A percentile compares a stretch with the other conserved stretches of the same genome.
phyloP scores from a whole-genome alignment of 2,329 filamentous ascomycete species.

The Ampelomyces quisqualis region DNA sequence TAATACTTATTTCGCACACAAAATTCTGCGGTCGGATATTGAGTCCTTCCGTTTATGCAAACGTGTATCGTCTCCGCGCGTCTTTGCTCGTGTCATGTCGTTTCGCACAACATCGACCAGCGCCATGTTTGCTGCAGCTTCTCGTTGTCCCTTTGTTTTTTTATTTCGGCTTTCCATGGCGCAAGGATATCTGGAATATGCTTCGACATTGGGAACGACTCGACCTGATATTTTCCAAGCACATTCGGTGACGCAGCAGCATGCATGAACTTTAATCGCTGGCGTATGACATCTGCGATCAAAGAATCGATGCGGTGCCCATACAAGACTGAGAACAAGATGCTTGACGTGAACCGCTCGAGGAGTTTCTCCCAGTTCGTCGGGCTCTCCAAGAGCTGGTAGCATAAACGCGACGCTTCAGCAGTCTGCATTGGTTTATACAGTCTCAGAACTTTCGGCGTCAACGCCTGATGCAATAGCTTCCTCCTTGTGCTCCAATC shows the following conservation, averaged over 20 bases:
- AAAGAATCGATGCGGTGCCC: slow-evolving; percentile 54
- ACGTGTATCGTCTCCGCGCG: slow-evolving; percentile 33
- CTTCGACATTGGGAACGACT: slow-evolving; percentile 49
- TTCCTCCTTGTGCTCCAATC: slow-evolving; percentile 49
- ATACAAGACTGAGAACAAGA: slow-evolving; percentile 55
- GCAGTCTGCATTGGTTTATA: slow-evolving; percentile 55
- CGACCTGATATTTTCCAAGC: slow-evolving; percentile 49
- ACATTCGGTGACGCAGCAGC: slow-evolving; percentile 52
- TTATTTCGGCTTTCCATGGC: slow-evolving; percentile 52
- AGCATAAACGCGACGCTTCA: slow-evolving; percentile 50
- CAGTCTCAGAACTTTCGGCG: slow-evolving; percentile 45
- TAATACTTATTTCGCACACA: slow-evolving; percentile 35
- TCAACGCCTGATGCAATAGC: slow-evolving; percentile 46
- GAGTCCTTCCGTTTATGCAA: slow-evolving; percentile 46
- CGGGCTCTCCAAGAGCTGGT: slow-evolving; percentile 45
- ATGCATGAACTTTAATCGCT: slow-evolving; percentile 53
- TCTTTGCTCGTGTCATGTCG: slow-evolving; percentile 43
- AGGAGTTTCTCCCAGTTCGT: slow-evolving; percentile 50
- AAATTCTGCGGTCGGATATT: slow-evolving; percentile 44
- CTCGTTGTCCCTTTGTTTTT: slow-evolving; percentile 41
- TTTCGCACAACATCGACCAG: slow-evolving; percentile 46
- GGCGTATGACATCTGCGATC: slow-evolving; percentile 50
- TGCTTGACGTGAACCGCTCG: slow-evolving; percentile 52
- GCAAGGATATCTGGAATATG: slow-evolving; percentile 49
- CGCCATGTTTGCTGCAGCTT: slow-evolving; percentile 47